Base-by-base conservation (phyloP, 2,329 filamentous ascomycete genomes). In the Aspergillus fumigatiaffinis region DNA sequence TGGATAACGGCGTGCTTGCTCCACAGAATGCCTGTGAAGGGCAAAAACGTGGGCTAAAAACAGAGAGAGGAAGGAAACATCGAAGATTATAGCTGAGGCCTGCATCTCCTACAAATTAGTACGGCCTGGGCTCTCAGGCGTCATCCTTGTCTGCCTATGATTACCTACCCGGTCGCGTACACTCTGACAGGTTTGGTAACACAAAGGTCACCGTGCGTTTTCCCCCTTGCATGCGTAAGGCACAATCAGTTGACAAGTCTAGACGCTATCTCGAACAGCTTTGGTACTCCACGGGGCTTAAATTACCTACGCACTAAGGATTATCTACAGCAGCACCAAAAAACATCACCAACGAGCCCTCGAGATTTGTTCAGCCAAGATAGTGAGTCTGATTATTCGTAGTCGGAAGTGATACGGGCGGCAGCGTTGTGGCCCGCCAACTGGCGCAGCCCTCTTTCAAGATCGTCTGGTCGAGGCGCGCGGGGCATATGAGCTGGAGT, bases 401-500 rank as follows among this genome's bases (percentile, higher is more conserved):
- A 8, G 10, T 44, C 41, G 4, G 41, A 21, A 3, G 41, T 23
- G 8, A 9, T 23, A 23, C 41, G 21, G 21, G 7, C 14, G 32
- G 32, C 32, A 35, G 32, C 2, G 14, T 6, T 2, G 32, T 3
- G 32, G 32, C 32, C 32, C 0, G 14, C 41, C 20, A 20, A 7
- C 10, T 12, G 41, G 41, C 41, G 41, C 41, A 21, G 41, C n/a
- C 21, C 9, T 21, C 41, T 21, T 41, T 21, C 41, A 44, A 10
- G 41, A 20, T 10, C 7, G n/a, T 21, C 41, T 44, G 41, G 41
- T 44, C 8, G 41, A 44, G 14, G 29, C 29, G 10, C 71, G 68
- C 3, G 62, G 61, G 0, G 46, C 60, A 5, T 74, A 73, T 32
- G 68, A 74, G 44, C 2, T 17, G 32, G 32, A 35, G 4, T 17